phyloP scores from a whole-genome alignment of 1,139 yeast species.

The Kodamaea anthophila region DNA sequence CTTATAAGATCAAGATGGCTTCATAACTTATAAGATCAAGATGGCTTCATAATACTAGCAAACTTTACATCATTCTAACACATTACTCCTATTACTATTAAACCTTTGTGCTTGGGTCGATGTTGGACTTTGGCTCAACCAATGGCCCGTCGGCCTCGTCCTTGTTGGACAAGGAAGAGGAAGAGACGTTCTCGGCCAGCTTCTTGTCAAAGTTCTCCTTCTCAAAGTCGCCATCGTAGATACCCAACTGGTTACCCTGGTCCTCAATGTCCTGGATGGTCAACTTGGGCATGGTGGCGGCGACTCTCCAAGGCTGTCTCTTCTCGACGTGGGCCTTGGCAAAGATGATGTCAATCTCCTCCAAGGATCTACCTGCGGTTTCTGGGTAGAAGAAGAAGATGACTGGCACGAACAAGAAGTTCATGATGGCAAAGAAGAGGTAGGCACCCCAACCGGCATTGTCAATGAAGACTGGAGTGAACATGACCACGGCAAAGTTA shows the following conservation, averaged over 20 bases:
- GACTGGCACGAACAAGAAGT: slow-evolving; percentile 21
- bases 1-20: too few species aligned
- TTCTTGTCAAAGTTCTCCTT: slow-evolving; percentile 38
- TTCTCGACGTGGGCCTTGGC: slow-evolving; percentile 45
- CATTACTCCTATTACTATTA: too few species aligned
- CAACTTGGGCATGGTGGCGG: slow-evolving; percentile 45
- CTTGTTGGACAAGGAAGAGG: slow-evolving; percentile 15
- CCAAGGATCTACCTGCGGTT: slow-evolving; percentile 27
- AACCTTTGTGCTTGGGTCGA: slow-evolving; percentile 8
- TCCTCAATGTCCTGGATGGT: slow-evolving; percentile 40
- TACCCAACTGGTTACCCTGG: slow-evolving; percentile 43
- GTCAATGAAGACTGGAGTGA: slow-evolving; percentile 46
- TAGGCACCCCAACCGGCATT: slow-evolving; percentile 41
- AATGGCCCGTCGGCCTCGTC: slow-evolving; percentile 11
- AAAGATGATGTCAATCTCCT: slow-evolving; percentile 38
- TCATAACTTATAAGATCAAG: too few species aligned
- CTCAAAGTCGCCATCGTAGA: slow-evolving; percentile 34
- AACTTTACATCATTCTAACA: too few species aligned
- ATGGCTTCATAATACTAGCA: neutral
- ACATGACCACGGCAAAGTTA: slow-evolving; percentile 48
- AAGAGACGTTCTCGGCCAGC: slow-evolving; percentile 24
- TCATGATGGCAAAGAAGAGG: slow-evolving; percentile 22
- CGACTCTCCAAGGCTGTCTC: slow-evolving; percentile 45
- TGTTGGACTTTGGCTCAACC: slow-evolving; percentile 5
- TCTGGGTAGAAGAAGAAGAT: slow-evolving; percentile 28